These are phyloP conservation scores for Claviceps sp. DNA, from an alignment of 2,329 filamentous ascomycete species.

Conservation along the genomic window DNA sequence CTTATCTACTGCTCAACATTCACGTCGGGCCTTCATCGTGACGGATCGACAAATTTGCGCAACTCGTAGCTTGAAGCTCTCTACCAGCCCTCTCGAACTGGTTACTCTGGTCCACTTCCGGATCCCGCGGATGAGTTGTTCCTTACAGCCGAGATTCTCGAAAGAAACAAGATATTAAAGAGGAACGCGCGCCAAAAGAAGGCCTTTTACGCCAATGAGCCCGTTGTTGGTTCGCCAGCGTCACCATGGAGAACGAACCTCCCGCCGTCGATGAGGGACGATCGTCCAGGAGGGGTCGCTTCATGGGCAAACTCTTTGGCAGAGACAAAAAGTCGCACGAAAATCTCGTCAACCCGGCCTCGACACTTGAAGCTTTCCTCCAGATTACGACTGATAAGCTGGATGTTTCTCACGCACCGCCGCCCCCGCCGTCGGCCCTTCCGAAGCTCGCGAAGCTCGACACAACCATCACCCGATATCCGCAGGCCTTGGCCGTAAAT, in stretches of 20 bases:
- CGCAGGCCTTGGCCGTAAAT: constrained; percentile 36
- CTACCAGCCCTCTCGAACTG: neutral
- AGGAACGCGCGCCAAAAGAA: neutral
- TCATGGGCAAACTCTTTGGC: constrained; percentile 51
- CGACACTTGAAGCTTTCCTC: constrained; percentile 46
- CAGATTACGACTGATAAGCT: constrained; percentile 42
- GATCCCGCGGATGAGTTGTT: constrained; percentile 1
- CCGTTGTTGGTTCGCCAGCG: constrained; percentile 13
- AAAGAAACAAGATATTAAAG: too few relatives aligned
- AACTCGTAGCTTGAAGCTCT: neutral
- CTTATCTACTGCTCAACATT: neutral
- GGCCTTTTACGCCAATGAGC: constrained; percentile 16
- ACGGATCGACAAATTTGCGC: neutral
- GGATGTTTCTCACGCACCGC: constrained; percentile 37
- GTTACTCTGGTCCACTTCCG: neutral
- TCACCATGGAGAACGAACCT: constrained; percentile 32
- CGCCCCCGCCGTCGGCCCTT: constrained; percentile 25
- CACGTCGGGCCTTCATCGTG: neutral
- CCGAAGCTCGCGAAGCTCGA: constrained; percentile 43
- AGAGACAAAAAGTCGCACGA: constrained; percentile 24
- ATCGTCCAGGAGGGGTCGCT: constrained; percentile 35
- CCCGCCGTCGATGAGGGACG: constrained; percentile 26
- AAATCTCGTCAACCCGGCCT: constrained; percentile 24
- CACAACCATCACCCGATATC: constrained; percentile 42
- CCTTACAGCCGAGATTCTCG: neutral